Conservation (phyloP, 257 asterid species). For the Prunella vulgaris region DNA sequence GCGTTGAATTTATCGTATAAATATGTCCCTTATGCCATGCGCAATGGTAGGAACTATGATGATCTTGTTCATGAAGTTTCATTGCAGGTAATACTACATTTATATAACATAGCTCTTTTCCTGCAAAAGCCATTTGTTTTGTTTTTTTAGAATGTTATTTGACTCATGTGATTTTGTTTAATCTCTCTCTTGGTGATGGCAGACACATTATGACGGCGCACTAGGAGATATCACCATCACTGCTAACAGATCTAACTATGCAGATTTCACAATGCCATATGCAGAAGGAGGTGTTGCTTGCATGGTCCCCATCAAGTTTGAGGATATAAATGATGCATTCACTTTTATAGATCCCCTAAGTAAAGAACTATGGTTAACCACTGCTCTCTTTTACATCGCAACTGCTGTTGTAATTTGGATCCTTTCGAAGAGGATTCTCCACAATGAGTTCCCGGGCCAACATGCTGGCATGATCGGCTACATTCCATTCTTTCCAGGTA, state of each 20-base stretch:
- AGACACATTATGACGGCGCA: conserved; percentile 36
- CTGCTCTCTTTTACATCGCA: conserved; percentile 18
- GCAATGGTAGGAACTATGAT: conserved; percentile 39
- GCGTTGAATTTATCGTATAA: conserved; percentile 33
- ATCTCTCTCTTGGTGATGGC: background rate
- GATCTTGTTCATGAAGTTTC: conserved; percentile 49
- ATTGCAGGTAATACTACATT: conserved; percentile 19
- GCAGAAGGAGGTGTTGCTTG: conserved; percentile 39
- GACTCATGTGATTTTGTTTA: background rate
- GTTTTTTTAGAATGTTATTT: background rate
- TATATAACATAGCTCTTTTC: background rate
- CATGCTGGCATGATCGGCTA: conserved; percentile 37
- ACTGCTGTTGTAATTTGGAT: conserved; percentile 31
- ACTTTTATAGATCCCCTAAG: conserved; percentile 32
- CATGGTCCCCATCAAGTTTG: conserved; percentile 27
- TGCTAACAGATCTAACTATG: conserved; percentile 29
- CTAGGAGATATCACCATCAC: conserved; percentile 47
- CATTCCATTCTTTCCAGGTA: conserved; percentile 37
- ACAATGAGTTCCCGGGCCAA: conserved; percentile 23
- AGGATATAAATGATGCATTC: conserved; percentile 14
- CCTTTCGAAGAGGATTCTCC: conserved; percentile 20
- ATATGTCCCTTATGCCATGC: conserved; percentile 21
- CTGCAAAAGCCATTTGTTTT: background rate
- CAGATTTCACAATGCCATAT: conserved; percentile 40
- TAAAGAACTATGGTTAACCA: conserved; percentile 31